phyloP scores from a whole-genome alignment of 106 monocot genomes.

The Dioscorea zingiberensis region DNA sequence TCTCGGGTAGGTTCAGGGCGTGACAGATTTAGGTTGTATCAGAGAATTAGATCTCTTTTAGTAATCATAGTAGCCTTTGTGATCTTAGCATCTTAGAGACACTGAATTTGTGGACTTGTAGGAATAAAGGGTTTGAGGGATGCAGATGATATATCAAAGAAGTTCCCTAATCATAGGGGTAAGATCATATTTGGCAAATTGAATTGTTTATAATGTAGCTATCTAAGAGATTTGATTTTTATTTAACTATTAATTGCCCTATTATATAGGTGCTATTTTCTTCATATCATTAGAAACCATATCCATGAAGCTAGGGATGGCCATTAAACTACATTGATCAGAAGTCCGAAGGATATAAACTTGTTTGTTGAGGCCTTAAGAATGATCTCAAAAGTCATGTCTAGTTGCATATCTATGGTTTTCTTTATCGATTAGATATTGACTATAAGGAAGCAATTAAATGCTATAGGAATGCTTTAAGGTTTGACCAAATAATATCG shows the following conservation, averaged over 20 bases:
- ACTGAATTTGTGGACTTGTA: too few relatives aligned
- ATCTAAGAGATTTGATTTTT: too few relatives aligned
- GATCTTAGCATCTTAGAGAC: too few relatives aligned
- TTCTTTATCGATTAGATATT: constrained; percentile 95
- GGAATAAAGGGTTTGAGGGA: too few relatives aligned
- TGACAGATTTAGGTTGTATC: too few relatives aligned
- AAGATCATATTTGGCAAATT: constrained; percentile 6
- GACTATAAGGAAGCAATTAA: constrained; percentile 98
- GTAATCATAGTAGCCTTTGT: too few relatives aligned
- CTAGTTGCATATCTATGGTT: constrained; percentile 97
- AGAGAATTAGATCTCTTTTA: too few relatives aligned
- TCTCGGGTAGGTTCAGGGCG: too few relatives aligned
- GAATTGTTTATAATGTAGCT: too few relatives aligned
- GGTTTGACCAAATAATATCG: constrained; percentile 91
- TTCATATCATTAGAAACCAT: constrained; percentile 63
- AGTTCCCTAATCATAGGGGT: constrained; percentile 97
- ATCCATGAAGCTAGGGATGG: constrained; percentile 97
- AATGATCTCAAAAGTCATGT: constrained; percentile 99
- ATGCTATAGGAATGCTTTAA: constrained; percentile 96
- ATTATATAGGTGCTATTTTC: not conserved
- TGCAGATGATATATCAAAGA: constrained; percentile 93
- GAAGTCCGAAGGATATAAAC: constrained; percentile 92
- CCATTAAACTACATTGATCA: constrained; percentile 92
- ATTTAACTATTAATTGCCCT: not conserved
- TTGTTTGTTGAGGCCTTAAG: constrained; percentile 93